These are phyloP conservation scores for Diutina pseudorugosa DNA, from an alignment of 1,139 yeast species.

Conservation along the genomic window DNA sequence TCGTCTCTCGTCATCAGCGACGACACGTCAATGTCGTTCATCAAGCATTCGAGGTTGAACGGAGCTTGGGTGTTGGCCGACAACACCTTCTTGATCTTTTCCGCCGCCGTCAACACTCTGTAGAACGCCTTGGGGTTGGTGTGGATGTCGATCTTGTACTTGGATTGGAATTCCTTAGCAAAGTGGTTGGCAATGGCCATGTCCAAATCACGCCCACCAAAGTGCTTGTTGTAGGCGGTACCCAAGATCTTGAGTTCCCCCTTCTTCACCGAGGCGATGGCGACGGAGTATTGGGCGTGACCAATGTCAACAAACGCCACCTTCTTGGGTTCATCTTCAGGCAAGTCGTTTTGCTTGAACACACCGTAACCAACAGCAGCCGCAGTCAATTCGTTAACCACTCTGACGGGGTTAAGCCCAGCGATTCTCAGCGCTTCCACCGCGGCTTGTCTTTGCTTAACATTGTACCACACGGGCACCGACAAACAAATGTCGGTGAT, in stretches of 20 bases:
- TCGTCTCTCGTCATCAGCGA: slow-evolving; percentile 85
- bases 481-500: slow-evolving; percentile 85
- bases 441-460: slow-evolving; percentile 92
- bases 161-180: slow-evolving; percentile 80
- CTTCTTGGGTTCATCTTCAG: slow-evolving; percentile 80
- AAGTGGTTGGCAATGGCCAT: slow-evolving; percentile 88
- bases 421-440: slow-evolving; percentile 94
- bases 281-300: slow-evolving; percentile 87
- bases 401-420: slow-evolving; percentile 94
- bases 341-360: slow-evolving; percentile 89
- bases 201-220: slow-evolving; percentile 98
- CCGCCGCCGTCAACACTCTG: slow-evolving; percentile 86
- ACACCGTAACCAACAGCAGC: slow-evolving; percentile 99
- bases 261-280: slow-evolving; percentile 84
- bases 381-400: slow-evolving; percentile 93
- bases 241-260: slow-evolving; percentile 93
- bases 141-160: slow-evolving; percentile 87
- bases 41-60: slow-evolving; percentile 87
- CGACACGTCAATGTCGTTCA: slow-evolving; percentile 94
- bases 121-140: slow-evolving; percentile 91
- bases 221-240: slow-evolving; percentile 87
- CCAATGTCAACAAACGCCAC: slow-evolving; percentile 96
- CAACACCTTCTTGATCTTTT: slow-evolving; percentile 86
- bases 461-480: slow-evolving; percentile 97
- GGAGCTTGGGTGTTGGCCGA: slow-evolving; percentile 96